Evolutionary conservation across 371 early-diverging fungal genomes (phyloP), one percentile per base, ranked within the genome.

Genomic region (Phascolomyces articulosus): DNA sequence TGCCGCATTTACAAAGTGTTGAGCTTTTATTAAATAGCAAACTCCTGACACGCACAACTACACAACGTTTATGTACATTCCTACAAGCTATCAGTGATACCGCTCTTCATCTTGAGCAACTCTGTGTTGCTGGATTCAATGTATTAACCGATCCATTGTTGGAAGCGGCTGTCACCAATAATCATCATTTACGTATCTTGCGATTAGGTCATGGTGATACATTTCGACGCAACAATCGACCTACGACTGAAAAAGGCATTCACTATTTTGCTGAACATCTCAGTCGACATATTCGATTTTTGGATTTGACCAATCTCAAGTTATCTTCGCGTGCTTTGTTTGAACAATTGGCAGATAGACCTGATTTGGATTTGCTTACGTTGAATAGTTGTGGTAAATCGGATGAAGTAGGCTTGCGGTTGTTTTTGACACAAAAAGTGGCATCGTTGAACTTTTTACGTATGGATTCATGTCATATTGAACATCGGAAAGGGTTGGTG

Each of bases 291-390:
- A 51, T 51, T 24, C 51, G 15, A 13, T n/a, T 18, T 23, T 51
- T 51, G 24, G 51, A 51, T 6, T 51, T 51, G 51, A 51, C 51
- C 24, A 51, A 51, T 51, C 51, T 51, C 21, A 51, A 51, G 23
- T 51, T 51, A n/a, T 10, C 13, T 13, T 23, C 51, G 7, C 21
- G 15, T 8, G 7, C 51, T 15, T 51, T 51, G 4, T 24, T 51
- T n/a, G 26, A 24, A 24, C 6, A 51, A 24, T n/a, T 51, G 20
- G 51, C 51, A 23, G 51, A 51, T 8, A 21, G 51, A 24, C 6
- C 0, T 21, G 51, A 51, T 23, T 24, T 51, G 23, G 23, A 21
- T 9, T 6, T 4, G n/a, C 15, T 51, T 21, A 15, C 15, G 24
- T 24, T 51, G 2, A 24, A 24, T 20, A 18, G 51, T 24, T 51